Conservation (phyloP, 495 filamentous ascomycete species). For the Alectoria sarmentosa region DNA sequence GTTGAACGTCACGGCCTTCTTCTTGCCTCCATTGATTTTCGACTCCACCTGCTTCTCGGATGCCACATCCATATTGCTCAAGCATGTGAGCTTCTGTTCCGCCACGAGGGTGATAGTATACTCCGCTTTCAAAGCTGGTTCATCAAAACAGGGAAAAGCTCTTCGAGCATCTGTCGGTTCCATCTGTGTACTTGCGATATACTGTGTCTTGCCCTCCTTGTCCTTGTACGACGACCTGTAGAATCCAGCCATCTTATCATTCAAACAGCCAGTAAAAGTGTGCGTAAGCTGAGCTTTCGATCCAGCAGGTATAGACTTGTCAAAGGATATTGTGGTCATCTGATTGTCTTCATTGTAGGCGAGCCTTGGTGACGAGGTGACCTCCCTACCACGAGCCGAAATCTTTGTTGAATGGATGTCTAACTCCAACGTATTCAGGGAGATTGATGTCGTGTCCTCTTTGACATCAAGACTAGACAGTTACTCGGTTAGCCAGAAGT, state of each 20-base stretch:
- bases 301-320: constrained; percentile 48
- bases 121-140: constrained; percentile 60
- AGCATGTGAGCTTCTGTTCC: constrained; percentile 53
- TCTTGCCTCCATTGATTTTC: constrained; percentile 40
- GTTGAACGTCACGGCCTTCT: constrained; percentile 60
- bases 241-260: constrained; percentile 64
- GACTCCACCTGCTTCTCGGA: constrained; percentile 50
- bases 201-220: constrained; percentile 48
- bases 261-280: constrained; percentile 54
- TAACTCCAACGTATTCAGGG: constrained; percentile 81
- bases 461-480: constrained; percentile 60
- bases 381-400: constrained; percentile 36
- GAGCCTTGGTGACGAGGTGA: constrained; percentile 47
- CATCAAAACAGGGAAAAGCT: constrained; percentile 65
- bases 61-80: constrained; percentile 64
- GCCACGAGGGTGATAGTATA: constrained; percentile 60
- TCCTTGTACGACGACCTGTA: constrained; percentile 60
- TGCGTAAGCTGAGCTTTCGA: constrained; percentile 53
- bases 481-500: constrained; percentile 30
- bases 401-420: constrained; percentile 73
- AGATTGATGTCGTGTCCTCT: constrained; percentile 78
- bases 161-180: constrained; percentile 59
- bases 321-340: constrained; percentile 54
- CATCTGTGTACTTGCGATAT: constrained; percentile 60
- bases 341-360: constrained; percentile 52